These are phyloP conservation scores for Lagenaria siceraria DNA, from an alignment of 306 rosid genomes.

Conservation along the genomic window DNA sequence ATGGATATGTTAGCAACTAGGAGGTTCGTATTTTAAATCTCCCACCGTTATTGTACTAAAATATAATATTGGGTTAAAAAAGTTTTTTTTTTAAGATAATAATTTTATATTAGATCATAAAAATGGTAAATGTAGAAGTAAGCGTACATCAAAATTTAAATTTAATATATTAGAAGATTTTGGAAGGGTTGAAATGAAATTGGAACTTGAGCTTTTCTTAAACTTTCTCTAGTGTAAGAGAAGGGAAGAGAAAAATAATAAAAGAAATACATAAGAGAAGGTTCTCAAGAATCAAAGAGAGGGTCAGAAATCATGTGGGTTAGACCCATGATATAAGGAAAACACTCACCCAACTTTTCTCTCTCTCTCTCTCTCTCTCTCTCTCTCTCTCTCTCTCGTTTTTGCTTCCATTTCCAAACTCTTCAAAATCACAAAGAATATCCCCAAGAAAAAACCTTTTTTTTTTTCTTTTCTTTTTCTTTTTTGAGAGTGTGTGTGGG, in stretches of 20 bases:
- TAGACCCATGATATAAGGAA: constrained; percentile 13
- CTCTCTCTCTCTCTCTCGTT: background rate
- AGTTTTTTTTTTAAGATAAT: too few relatives aligned
- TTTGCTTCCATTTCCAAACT: background rate
- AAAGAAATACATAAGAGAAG: constrained; percentile 3
- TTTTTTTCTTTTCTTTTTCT: too few relatives aligned
- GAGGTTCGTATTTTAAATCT: too few relatives aligned
- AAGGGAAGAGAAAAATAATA: background rate
- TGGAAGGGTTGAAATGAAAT: background rate
- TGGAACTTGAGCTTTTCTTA: background rate
- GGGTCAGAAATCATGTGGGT: constrained; percentile 10
- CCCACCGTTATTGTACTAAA: too few relatives aligned
- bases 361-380: constrained; percentile 2
- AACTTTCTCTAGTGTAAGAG: background rate
- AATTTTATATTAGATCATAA: too few relatives aligned
- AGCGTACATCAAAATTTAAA: too few relatives aligned
- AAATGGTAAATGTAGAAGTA: too few relatives aligned
- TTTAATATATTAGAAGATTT: background rate
- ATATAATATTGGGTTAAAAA: too few relatives aligned
- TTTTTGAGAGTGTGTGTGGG: background rate
- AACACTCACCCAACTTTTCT: background rate
- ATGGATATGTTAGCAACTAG: too few relatives aligned
- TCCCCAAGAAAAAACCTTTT: too few relatives aligned
- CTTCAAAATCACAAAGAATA: background rate
- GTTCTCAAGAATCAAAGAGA: constrained; percentile 8